Evolutionary conservation across 2,329 filamentous ascomycete genomes (phyloP), one percentile per base, ranked within the genome.

Genomic region (Fusarium nisikadoi): DNA sequence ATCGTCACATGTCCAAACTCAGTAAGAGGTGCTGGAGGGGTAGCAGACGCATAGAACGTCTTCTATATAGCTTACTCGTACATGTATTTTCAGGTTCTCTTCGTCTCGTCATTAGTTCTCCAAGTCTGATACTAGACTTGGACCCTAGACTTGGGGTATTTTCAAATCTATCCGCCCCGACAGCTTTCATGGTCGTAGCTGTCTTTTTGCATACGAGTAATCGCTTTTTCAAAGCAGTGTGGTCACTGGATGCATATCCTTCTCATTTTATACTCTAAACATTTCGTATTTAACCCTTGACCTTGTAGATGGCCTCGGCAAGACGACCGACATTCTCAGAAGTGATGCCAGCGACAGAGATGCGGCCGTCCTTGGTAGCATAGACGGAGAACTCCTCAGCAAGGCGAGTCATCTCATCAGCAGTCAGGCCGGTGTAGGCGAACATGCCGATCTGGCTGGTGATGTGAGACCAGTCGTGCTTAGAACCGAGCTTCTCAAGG

Each of bases 391-490:
- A 94, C 87, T 98, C 94, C 87, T 97, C 94, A 76, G 95, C 94
- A 71, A 99, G 88, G 79, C 86, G 86, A 62, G 95, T 93, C 94
- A 98, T 98, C 86, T 98, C 93, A 85, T 95, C 92, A 61, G 95
- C 86, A 78, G 88, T 95, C 79, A 99, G 87, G 70, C 96, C 96
- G 57, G 96, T 99, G 89, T 97, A 99, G 77, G 96, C 95, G 81
- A 99, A 99, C 96, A 99, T 99, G 86, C 96, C 96, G 79, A 99
- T 99, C 90, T 97, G 94, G 85, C 89, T 95, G 76, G 96, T 98
- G 85, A 99, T 99, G 88, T 99, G 96, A 83, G 92, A 93, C 96
- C 96, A 99, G 87, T 98, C 94, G 84, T 97, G 94, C 89, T 94
- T 94, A 87, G 93, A 96, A 81, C 95, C 95, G 71, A 98, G 90